Percentiles rank a stretch among this genome's conserved stretches.
Conservation (phyloP, 768 basidiomycete genomes). For the Termitomyces eurrhizus region DNA sequence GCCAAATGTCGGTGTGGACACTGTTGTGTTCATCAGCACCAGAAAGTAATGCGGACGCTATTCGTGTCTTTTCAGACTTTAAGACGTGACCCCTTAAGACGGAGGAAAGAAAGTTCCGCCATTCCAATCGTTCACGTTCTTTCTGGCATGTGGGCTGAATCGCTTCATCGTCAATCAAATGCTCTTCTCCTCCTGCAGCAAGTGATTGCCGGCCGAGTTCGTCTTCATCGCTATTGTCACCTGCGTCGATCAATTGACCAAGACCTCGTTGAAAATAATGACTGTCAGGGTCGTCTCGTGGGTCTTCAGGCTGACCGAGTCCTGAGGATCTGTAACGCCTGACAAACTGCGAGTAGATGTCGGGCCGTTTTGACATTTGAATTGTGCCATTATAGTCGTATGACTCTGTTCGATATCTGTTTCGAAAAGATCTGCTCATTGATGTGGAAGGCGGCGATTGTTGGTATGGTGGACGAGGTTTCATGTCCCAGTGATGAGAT, state of each 20-base stretch:
- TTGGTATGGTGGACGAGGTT: constrained; percentile 31
- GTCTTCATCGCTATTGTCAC: constrained; percentile 77
- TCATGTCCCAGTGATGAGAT: constrained; percentile 28
- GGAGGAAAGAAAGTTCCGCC: constrained; percentile 94
- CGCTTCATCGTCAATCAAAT: constrained; percentile 56
- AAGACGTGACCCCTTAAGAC: constrained; percentile 93
- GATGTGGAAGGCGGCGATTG: constrained; percentile 29
- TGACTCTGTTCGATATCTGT: constrained; percentile 22
- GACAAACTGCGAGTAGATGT: constrained; percentile 79
- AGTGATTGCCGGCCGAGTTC: constrained; percentile 44
- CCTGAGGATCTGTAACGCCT: constrained; percentile 65
- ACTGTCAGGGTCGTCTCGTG: constrained; percentile 76
- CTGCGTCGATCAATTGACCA: constrained; percentile 62
- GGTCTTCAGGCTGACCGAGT: constrained; percentile 60
- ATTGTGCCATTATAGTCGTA: constrained; percentile 11
- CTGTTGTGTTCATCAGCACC: constrained; percentile 67
- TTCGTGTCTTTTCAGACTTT: constrained; percentile 91
- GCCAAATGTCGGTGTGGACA: constrained; percentile 74
- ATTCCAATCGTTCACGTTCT: constrained; percentile 83
- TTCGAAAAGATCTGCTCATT: constrained; percentile 23
- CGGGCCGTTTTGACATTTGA: constrained; percentile 34
- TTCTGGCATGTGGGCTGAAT: constrained; percentile 66
- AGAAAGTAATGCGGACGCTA: constrained; percentile 73
- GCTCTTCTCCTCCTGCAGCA: constrained; percentile 43
- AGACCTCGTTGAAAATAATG: constrained; percentile 76